Evolutionary conservation across 2,329 filamentous ascomycete species (phyloP), one percentile per base, ranked within the genome.

Genomic region (Thielaviopsis ethacetica): DNA sequence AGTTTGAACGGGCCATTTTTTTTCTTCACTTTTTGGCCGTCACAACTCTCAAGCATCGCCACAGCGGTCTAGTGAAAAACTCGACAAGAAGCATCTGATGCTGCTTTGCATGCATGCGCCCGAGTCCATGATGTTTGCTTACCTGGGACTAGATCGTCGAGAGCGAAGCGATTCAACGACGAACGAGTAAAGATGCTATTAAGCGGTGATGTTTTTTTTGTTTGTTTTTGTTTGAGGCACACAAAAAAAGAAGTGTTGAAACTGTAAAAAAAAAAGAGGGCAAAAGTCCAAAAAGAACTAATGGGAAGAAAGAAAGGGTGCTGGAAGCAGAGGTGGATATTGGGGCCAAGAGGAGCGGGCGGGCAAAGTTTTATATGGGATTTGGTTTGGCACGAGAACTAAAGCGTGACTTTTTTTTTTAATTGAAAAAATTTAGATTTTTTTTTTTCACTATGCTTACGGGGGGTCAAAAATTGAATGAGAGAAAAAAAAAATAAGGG

Each of bases 311-410:
- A 52, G 24, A 27, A 30, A 12, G 17, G 56, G 50, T 34, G 41
- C 24, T 49, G 41, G 21, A 50, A 44, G 30, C 27, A 26, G 49
- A 57, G 49, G 12, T 50, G 41, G 44, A 34, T 50, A 21, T 19
- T 22, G 27, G 47, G 47, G 21, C 34, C 21, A 27, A 59, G 52
- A 59, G 57, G 56, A 59, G 60, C 49, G 53, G 56, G 53, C 34
- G 27, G 47, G 30, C 60, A 57, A 57, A 59, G 53, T 56, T 61
- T 61, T 61, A 61, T 61, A 61, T 61, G 47, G 30, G 38, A 51
- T 52, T 56, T n/a, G n/a, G 44, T 27, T 44, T 30, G 38, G 30
- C 26, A 49, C 44, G n/a, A 21, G n/a, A n/a, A 19, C 44, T n/a
- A n/a, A n/a, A 49, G 21, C 44, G 44, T 49, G 44, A 49, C 44